Evolutionary conservation across 768 basidiomycete species (phyloP), one percentile per base, ranked within the genome.

Genomic region (Erythrobasidium yunnanense): DNA sequence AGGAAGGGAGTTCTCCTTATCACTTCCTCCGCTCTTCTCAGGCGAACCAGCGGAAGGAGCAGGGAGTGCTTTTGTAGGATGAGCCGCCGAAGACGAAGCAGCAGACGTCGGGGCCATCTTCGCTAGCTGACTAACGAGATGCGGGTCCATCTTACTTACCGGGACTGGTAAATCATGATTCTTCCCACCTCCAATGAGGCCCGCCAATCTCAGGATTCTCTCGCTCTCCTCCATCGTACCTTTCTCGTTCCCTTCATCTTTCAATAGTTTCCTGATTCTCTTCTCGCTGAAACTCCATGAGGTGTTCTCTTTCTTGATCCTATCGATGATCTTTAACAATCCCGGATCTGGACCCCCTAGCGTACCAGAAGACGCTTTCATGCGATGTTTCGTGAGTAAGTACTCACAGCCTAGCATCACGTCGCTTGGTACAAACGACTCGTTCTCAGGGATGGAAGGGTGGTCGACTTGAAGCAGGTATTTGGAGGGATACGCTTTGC

Each of bases 1-100:
- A 50, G 22, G 60, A 29, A 27, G 60, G 27, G 11, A 29, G 38
- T 27, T 63, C 60, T 63, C 46, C 60, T n/a, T 63, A 23, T 52
- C 32, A 30, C 17, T 38, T 51, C 20, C 35, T 46, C 5, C 13
- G 25, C 27, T 46, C 56, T 42, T 27, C 56, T 15, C 45, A 42
- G n/a, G 35, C 38, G 33, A 4, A 57, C 32, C 4, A 30, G 27
- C 4, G 8, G 23, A 34, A 13, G 27, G 27, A 17, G 33, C 29
- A 11, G 27, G 2, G 54, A 38, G 25, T 27, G 13, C 22, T 20
- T 32, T 33, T 15, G 29, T 27, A 34, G 29, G 34, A 33, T 20
- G 23, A 34, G 27, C 5, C 7, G 29, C 52, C n/a, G 22, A 13
- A 55, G 27, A 30, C 29, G 20, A 30, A 13, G 30, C 23, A 8